Conservation (phyloP, 2,329 filamentous ascomycete species). For the Elsinoe ampelina region DNA sequence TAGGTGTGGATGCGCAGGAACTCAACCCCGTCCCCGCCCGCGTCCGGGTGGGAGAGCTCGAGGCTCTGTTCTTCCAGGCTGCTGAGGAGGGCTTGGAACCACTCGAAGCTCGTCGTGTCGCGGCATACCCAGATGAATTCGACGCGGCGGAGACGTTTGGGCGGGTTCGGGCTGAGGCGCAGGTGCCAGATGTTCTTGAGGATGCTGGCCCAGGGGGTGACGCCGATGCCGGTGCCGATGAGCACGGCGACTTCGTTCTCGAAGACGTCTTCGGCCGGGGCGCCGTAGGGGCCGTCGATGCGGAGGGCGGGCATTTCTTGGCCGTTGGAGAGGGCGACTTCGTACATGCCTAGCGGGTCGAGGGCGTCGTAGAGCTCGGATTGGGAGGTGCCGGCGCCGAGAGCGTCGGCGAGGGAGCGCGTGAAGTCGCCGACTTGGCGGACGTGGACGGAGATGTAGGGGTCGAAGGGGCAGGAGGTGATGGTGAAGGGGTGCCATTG, state of each 20-base stretch:
- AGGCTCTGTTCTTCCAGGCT: constrained; percentile 81
- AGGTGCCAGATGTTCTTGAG: constrained; percentile 98
- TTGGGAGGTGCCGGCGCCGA: constrained; percentile 84
- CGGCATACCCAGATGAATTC: constrained; percentile 99
- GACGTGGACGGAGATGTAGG: constrained; percentile 88
- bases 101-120: constrained; percentile 91
- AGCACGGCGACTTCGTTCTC: constrained; percentile 82
- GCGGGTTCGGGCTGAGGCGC: constrained; percentile 80
- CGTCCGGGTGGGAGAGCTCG: constrained; percentile 41
- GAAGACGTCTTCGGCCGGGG: constrained; percentile 94
- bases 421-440: constrained; percentile 97
- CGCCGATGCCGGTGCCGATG: constrained; percentile 78
- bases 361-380: constrained; percentile 82
- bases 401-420: constrained; percentile 78
- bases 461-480: constrained; percentile 92
- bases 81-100: constrained; percentile 91
- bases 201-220: constrained; percentile 78
- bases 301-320: constrained; percentile 83
- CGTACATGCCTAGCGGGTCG: constrained; percentile 94
- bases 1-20: constrained; percentile 98
- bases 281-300: constrained; percentile 92
- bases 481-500: constrained; percentile 99
- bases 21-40: constrained; percentile 59
- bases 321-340: constrained; percentile 87
- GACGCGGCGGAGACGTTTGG: constrained; percentile 78